Evolutionary conservation across 2,329 filamentous ascomycete genomes (phyloP).

Genomic region (Chaetomium strumarium): DNA sequence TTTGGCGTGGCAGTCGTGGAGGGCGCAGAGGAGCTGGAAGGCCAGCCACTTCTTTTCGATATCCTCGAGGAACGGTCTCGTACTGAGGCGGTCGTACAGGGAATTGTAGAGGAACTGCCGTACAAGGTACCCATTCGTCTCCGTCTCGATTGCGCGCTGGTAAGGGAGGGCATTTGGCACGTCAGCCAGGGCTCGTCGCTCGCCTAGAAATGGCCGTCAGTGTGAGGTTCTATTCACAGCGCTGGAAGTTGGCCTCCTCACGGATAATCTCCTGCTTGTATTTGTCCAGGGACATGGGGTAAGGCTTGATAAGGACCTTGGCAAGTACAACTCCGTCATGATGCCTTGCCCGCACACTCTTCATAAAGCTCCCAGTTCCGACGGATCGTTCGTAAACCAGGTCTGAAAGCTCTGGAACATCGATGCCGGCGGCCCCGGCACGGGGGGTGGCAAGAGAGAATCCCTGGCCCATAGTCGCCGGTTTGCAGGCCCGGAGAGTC

Average conservation of each 20-base stretch:
- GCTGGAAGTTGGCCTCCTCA: constrained; percentile 36
- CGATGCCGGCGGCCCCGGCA: constrained; percentile 86
- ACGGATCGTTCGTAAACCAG: constrained; percentile 88
- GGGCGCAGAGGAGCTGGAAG: constrained; percentile 86
- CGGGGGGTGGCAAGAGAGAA: constrained; percentile 91
- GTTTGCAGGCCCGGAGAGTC: constrained; percentile 2
- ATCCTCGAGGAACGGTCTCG: constrained; percentile 89
- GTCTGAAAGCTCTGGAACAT: constrained; percentile 86
- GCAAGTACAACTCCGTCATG: constrained; percentile 88
- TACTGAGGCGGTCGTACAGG: constrained; percentile 93
- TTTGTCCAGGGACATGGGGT: constrained; percentile 70
- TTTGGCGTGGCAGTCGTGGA: constrained; percentile 83
- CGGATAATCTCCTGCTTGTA: constrained; percentile 73
- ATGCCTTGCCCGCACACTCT: constrained; percentile 85
- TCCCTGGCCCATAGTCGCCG: constrained; percentile 76
- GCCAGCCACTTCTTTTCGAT: constrained; percentile 99
- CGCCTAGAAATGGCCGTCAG: constrained; percentile 46
- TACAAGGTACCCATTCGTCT: constrained; percentile 85
- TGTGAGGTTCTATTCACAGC: neutral
- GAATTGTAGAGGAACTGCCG: constrained; percentile 96
- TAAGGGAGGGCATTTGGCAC: constrained; percentile 89
- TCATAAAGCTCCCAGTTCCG: constrained; percentile 91
- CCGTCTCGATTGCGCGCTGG: constrained; percentile 85
- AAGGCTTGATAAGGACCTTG: constrained; percentile 92
- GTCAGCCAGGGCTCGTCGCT: constrained; percentile 71